Percentiles rank a stretch among this genome's conserved stretches.
Evolutionary conservation across 2,329 filamentous ascomycete species (phyloP).

Genomic region (Trichoderma breve): DNA sequence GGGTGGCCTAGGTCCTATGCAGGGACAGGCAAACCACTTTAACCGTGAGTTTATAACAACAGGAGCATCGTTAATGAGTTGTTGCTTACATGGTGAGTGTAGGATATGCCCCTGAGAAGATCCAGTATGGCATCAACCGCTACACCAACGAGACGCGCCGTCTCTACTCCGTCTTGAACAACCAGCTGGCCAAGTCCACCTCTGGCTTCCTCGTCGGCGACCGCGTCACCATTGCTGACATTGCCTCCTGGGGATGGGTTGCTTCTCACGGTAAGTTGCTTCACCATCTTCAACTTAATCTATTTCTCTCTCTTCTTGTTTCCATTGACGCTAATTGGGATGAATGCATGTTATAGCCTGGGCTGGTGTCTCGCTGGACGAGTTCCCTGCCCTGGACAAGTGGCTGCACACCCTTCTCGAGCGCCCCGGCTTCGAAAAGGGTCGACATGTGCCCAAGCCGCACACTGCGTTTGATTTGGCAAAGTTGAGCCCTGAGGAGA

Average conservation of each 20-base stretch:
- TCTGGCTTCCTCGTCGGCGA: conserved; percentile 65
- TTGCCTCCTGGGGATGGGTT: conserved; percentile 79
- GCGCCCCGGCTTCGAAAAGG: conserved; percentile 72
- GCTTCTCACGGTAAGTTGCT: conserved; percentile 44
- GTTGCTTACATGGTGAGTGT: background rate
- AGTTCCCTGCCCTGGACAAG: conserved; percentile 72
- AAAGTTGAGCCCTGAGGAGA: conserved; percentile 48
- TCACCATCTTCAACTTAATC: background rate
- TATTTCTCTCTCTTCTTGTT: background rate
- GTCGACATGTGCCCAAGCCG: conserved; percentile 66
- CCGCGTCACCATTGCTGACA: conserved; percentile 72
- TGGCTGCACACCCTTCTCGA: conserved; percentile 73
- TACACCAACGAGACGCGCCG: conserved; percentile 83
- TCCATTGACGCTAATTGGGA: background rate
- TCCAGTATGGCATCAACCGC: conserved; percentile 77
- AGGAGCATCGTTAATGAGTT: background rate
- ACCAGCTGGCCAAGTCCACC: conserved; percentile 58
- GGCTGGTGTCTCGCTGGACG: conserved; percentile 57
- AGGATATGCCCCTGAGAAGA: conserved; percentile 77
- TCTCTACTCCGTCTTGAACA: conserved; percentile 75
- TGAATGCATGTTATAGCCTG: conserved; percentile 26
- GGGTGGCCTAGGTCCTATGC: conserved; percentile 78
- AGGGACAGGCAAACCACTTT: conserved; percentile 81
- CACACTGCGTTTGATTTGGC: conserved; percentile 58
- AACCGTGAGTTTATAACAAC: conserved; percentile 42